These are phyloP conservation scores for Exophiala dermatitidis DNA, from an alignment of 2,329 filamentous ascomycete genomes.

Conservation along the genomic window DNA sequence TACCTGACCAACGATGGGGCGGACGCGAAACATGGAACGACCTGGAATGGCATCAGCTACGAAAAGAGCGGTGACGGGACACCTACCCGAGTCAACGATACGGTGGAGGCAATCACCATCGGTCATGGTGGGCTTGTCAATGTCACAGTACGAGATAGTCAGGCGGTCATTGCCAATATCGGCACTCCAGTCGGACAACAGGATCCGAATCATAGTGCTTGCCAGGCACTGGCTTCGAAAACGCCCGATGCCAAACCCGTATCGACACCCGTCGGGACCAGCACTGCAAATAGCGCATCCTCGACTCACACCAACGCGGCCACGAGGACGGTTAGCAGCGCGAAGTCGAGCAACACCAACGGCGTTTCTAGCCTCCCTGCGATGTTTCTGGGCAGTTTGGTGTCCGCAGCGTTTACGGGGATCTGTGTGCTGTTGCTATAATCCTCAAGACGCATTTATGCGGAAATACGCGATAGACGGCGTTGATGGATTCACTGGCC, in stretches of 20 bases:
- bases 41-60: constrained; percentile 45
- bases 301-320: constrained; percentile 17
- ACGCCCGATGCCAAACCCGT: constrained; percentile 17
- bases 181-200: constrained; percentile 28
- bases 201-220: constrained; percentile 18
- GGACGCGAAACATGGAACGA: constrained; percentile 38
- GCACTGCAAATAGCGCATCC: constrained; percentile 15
- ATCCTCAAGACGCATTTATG: neutral
- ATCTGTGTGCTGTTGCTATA: constrained; percentile 16
- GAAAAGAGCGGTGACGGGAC: constrained; percentile 38
- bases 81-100: constrained; percentile 33
- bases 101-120: constrained; percentile 31
- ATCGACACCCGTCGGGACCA: constrained; percentile 13
- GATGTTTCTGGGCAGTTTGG: constrained; percentile 20
- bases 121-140: constrained; percentile 32
- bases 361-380: constrained; percentile 19
- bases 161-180: constrained; percentile 44
- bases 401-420: constrained; percentile 14
- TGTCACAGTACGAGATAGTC: constrained; percentile 38
- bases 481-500: neutral
- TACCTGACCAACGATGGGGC: constrained; percentile 43
- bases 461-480: constrained; percentile 2
- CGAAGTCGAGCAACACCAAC: constrained; percentile 19
- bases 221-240: constrained; percentile 17
- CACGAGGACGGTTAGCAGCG: constrained; percentile 13